Base-by-base conservation (phyloP, 495 filamentous ascomycete genomes). In the Penicillium lividum region DNA sequence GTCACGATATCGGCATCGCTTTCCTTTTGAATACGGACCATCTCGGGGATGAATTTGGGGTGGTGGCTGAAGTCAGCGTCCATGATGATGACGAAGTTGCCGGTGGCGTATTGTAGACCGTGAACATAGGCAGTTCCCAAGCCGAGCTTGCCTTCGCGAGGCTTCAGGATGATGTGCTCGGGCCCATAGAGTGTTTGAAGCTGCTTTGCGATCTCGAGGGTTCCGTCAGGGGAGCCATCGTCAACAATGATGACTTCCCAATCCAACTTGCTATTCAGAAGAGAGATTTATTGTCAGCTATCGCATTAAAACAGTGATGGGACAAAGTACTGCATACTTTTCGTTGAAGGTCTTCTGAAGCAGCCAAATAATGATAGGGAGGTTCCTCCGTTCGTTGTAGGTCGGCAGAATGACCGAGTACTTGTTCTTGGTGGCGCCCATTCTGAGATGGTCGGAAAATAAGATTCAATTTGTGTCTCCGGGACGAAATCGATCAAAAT, bases 61-160 rank as follows among this genome's bases (percentile, higher is more conserved):
- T 98, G 94, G 80, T 98, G 95, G 68, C 85, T 90, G 85, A 98
- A 98, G 75, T 98, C 94, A 74, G 94, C 94, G 79, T 98, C 94
- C 94, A 98, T 98, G 81, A 98, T 98, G 80, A 98, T 90, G 57
- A 98, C 88, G 73, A 84, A 98, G 81, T 92, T 97, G 61, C 94
- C 94, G 25, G 86, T 90, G 36, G 80, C 87, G 69, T 86, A 96
- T 68, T 93, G 81, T 52, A 98, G 81, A 42, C 94, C 94, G 72
- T 98, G 93, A 44, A 98, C 89, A 78, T 98, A 98, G 9, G 95
- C 94, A 3, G 94, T 98, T 55, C 94, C 94, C 28, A 98, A 86
- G 16, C 95, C 95, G 42, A 98, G 89, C 79, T 98, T 98, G 59
- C 94, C 95, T 22, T 89, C 81, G 60, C 94, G 93, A 22, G 92